Conservation (phyloP, 1,139 yeast species). For the Lodderomyces elongisporus region DNA sequence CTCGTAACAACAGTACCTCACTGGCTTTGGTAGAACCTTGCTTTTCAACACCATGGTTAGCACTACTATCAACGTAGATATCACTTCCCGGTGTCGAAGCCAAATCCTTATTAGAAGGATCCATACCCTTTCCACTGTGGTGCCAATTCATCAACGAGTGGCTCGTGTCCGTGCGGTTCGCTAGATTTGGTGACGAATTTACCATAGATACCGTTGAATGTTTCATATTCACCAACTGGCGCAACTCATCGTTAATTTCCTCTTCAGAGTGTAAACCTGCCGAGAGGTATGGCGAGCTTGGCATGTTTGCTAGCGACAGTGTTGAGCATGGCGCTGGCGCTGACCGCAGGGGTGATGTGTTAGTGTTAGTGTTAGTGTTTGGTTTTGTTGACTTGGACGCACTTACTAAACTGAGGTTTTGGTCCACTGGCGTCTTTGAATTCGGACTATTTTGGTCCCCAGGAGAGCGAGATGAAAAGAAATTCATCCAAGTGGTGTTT, state of each 20-base stretch:
- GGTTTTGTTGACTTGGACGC: slow-evolving; percentile 14
- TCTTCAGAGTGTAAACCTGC: slow-evolving; percentile 4
- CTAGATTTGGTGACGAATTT: slow-evolving; percentile 22
- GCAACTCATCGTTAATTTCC: slow-evolving; percentile 10
- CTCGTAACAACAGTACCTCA: too few species aligned
- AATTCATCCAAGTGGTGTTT: slow-evolving; percentile 34
- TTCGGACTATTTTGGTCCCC: slow-evolving; percentile 41
- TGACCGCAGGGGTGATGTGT: slow-evolving; percentile 7
- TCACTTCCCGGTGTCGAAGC: slow-evolving; percentile 33
- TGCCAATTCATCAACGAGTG: slow-evolving; percentile 31
- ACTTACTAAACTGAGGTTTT: slow-evolving; percentile 11
- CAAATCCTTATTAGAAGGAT: slow-evolving; percentile 16
- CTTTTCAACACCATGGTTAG: too few species aligned
- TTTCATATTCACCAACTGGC: slow-evolving; percentile 8
- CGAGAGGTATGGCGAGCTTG: slow-evolving; percentile 33
- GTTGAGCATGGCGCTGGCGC: slow-evolving; percentile 16
- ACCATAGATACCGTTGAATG: slow-evolving; percentile 7
- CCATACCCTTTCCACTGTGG: slow-evolving; percentile 5
- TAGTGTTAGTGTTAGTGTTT: slow-evolving; percentile 15
- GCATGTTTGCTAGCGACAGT: slow-evolving; percentile 33
- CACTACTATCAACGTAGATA: too few species aligned
- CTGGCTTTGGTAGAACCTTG: too few species aligned
- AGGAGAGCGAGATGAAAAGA: slow-evolving; percentile 41
- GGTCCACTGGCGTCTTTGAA: slow-evolving; percentile 30
- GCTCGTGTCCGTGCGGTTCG: slow-evolving; percentile 36